Conservation (phyloP, 2,329 filamentous ascomycete genomes). For the Madurella fahalii region DNA sequence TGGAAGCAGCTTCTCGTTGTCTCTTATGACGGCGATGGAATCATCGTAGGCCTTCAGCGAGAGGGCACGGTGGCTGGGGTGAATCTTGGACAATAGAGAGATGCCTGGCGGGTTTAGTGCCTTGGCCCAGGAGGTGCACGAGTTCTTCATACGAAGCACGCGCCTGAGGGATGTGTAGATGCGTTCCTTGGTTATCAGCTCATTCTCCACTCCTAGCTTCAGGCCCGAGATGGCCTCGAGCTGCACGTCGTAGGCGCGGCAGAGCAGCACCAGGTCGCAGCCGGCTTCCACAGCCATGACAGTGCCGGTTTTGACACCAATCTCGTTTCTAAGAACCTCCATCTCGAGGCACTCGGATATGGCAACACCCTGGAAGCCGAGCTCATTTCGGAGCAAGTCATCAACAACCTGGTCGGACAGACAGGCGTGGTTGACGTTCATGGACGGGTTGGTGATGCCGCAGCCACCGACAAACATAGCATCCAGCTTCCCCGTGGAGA, state of each 20-base stretch:
- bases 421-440: slow-evolving; percentile 95
- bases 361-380: slow-evolving; percentile 86
- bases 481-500: slow-evolving; percentile 74
- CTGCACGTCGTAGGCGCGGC: slow-evolving; percentile 81
- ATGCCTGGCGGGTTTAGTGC: slow-evolving; percentile 84
- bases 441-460: slow-evolving; percentile 82
- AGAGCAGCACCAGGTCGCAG: slow-evolving; percentile 86
- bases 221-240: slow-evolving; percentile 87
- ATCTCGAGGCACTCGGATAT: slow-evolving; percentile 96
- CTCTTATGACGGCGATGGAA: slow-evolving; percentile 88
- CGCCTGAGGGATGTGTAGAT: slow-evolving; percentile 76
- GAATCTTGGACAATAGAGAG: slow-evolving; percentile 70
- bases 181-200: slow-evolving; percentile 75
- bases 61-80: slow-evolving; percentile 74
- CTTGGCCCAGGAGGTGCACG: slow-evolving; percentile 85
- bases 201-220: slow-evolving; percentile 84
- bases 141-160: slow-evolving; percentile 75
- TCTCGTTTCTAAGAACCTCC: slow-evolving; percentile 92
- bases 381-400: slow-evolving; percentile 78
- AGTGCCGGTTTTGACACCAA: slow-evolving; percentile 93
- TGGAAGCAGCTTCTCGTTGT: slow-evolving; percentile 81
- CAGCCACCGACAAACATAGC: slow-evolving; percentile 96
- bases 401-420: slow-evolving; percentile 91
- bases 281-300: slow-evolving; percentile 97
- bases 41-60: slow-evolving; percentile 85